Percentiles rank a stretch among this genome's conserved stretches.
Evolutionary conservation across 2,329 filamentous ascomycete genomes (phyloP).

Genomic region (Arthrobotrys conoides): DNA sequence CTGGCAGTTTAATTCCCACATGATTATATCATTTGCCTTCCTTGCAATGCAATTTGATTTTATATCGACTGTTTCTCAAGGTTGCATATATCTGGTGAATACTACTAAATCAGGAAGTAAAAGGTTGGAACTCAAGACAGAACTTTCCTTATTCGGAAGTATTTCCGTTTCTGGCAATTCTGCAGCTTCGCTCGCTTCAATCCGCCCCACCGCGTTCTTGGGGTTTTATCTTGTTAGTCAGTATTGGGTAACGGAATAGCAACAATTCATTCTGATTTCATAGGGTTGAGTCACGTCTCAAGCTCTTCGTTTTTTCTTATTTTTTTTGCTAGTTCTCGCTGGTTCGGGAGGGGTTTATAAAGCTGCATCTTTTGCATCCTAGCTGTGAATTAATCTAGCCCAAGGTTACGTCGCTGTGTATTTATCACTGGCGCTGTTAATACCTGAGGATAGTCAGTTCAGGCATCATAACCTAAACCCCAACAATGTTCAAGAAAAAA

Average conservation of each 20-base stretch:
- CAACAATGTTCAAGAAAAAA: constrained; percentile 58
- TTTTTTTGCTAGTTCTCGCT: not conserved
- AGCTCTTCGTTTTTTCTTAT: not conserved
- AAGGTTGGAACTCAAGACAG: not conserved
- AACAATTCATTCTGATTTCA: constrained; percentile 31
- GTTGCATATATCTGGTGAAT: not conserved
- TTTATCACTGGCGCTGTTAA: too few relatives aligned
- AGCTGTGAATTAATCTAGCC: not conserved
- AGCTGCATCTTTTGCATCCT: not conserved
- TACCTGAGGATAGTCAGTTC: not conserved
- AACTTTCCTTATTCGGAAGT: not conserved
- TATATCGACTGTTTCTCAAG: too few relatives aligned
- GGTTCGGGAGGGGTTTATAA: constrained; percentile 7
- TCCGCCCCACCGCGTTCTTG: constrained; percentile 17
- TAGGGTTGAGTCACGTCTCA: constrained; percentile 9
- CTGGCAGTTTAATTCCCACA: too few relatives aligned
- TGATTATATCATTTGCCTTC: too few relatives aligned
- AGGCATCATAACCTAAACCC: not conserved
- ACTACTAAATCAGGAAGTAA: not conserved
- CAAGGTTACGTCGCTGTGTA: too few relatives aligned
- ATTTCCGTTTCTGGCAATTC: not conserved
- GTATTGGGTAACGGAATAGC: not conserved
- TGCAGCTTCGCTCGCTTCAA: not conserved
- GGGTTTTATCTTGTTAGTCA: not conserved
- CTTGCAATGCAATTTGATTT: too few relatives aligned